Base-by-base conservation (phyloP, 2,329 filamentous ascomycete species). In the Calonectria fujianensis region DNA sequence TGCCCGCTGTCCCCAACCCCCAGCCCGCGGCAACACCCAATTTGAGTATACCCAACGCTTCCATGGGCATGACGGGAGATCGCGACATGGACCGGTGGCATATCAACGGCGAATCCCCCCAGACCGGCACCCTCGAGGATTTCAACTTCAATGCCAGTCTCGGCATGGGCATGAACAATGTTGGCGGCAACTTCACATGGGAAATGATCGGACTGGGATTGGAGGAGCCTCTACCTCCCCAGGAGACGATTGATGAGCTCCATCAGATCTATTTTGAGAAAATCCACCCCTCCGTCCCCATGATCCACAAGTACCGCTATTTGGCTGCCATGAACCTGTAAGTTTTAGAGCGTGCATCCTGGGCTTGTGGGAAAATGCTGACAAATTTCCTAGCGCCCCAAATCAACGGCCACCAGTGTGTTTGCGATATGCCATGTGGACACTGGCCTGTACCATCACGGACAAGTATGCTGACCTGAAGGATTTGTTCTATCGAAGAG, bases 361-460 rank as follows among this genome's bases (percentile, higher is more conserved):
- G n/a, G 11, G 41, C 16, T 24, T 61, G 54, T 10, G 35, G 9
- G 64, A 50, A 71, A 39, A 61, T 72, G 50, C 77, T 80, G 51
- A 80, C 69, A 50, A 31, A 54, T 51, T 73, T 29, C 39, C 45
- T 74, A 93, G 91, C 69, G 92, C 95, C n/a, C 95, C 95, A 24
- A 93, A 93, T 76, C 93, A 96, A 87, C 92, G 96, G 32, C 96
- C 97, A 2, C 95, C 96, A 0, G 92, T 98, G 37, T 95, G 94
- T 77, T 87, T 99, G 65, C 93, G 97, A 79, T 99, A 99, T 85
- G 95, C 95, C 70, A 97, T 98, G 89, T 98, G 96, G 96, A 95
- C 94, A n/a, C 87, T 96, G 81, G 96, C 96, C n/a, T 96, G 95
- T 76, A 94, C 95, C 7, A 91, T 96, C 54, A 93, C 92, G 4